Evolutionary conservation across 768 basidiomycete species (phyloP).

Genomic region (Mrakia frigida): DNA sequence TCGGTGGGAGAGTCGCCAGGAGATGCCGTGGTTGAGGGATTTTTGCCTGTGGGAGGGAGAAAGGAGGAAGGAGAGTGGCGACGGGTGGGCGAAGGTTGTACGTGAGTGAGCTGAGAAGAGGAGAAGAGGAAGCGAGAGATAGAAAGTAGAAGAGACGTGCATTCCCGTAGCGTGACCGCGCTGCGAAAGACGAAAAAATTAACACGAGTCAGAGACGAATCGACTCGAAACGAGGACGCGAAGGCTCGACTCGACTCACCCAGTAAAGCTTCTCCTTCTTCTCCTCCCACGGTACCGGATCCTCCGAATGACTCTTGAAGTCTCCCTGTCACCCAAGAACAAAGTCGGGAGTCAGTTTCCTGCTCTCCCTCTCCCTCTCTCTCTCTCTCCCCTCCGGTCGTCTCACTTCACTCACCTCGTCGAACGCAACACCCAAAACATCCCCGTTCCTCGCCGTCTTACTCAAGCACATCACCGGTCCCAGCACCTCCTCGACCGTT

Average conservation of each 20-base stretch:
- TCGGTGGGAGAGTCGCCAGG: slow-evolving; percentile 29
- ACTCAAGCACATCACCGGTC: slow-evolving; percentile 21
- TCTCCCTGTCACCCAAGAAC: background rate
- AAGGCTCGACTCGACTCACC: slow-evolving; percentile 1
- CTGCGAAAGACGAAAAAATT: background rate
- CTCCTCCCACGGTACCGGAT: background rate
- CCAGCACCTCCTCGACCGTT: background rate
- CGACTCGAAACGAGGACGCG: no score
- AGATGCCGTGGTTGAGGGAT: slow-evolving; percentile 16
- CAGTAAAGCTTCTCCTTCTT: slow-evolving; percentile 29
- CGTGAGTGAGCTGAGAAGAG: background rate
- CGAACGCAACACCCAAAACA: slow-evolving; percentile 25
- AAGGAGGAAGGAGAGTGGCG: background rate
- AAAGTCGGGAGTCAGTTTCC: background rate
- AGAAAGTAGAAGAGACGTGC: background rate
- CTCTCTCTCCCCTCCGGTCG: background rate
- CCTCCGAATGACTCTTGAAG: slow-evolving; percentile 10
- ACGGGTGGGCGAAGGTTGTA: no score
- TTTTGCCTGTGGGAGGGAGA: background rate
- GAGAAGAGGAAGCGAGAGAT: background rate
- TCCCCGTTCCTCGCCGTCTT: slow-evolving; percentile 28
- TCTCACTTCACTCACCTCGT: background rate
- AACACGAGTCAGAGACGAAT: background rate
- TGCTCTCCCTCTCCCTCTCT: background rate
- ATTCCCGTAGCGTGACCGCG: slow-evolving; percentile 27